Conservation (phyloP, 169 alveolate genomes). For the Plasmodium coatneyi region DNA sequence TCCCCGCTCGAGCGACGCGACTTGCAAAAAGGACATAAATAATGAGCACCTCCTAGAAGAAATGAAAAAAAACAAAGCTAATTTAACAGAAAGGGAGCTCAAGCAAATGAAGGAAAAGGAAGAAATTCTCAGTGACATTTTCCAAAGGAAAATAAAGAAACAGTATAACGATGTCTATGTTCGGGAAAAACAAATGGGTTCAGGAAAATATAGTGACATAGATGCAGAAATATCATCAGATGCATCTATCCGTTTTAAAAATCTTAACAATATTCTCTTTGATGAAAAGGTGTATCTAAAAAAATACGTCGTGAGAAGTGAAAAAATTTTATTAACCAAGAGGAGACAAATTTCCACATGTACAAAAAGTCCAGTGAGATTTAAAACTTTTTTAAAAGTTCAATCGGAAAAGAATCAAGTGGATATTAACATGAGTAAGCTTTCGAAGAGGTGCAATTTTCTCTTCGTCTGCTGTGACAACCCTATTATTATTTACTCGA, state of each 20-base stretch:
- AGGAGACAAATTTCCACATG: slow-evolving; percentile 41
- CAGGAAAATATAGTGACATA: background rate
- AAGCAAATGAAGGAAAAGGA: background rate
- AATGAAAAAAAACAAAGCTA: background rate
- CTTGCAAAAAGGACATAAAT: background rate
- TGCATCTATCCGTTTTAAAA: slow-evolving; percentile 1
- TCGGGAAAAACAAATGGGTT: slow-evolving; percentile 1
- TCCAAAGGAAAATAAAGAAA: slow-evolving; percentile 9
- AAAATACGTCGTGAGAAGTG: slow-evolving; percentile 26
- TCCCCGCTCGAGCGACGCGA: background rate
- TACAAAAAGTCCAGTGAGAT: slow-evolving; percentile 18
- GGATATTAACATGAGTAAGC: slow-evolving; percentile 30
- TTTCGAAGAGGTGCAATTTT: slow-evolving; percentile 33
- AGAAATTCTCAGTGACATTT: background rate
- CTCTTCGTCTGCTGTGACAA: slow-evolving; percentile 60
- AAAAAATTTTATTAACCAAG: slow-evolving; percentile 22
- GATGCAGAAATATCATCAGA: slow-evolving; percentile 11
- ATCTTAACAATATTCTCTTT: slow-evolving; percentile 43
- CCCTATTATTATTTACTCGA: slow-evolving; percentile 55
- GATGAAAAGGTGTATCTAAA: slow-evolving; percentile 61
- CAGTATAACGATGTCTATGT: slow-evolving; percentile 8
- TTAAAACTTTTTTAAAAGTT: slow-evolving; percentile 18
- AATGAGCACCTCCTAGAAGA: background rate
- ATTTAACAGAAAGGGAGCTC: background rate
- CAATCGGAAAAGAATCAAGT: slow-evolving; percentile 44